Conservation (phyloP, 345 rosid species). For the Acer yangbiense region DNA sequence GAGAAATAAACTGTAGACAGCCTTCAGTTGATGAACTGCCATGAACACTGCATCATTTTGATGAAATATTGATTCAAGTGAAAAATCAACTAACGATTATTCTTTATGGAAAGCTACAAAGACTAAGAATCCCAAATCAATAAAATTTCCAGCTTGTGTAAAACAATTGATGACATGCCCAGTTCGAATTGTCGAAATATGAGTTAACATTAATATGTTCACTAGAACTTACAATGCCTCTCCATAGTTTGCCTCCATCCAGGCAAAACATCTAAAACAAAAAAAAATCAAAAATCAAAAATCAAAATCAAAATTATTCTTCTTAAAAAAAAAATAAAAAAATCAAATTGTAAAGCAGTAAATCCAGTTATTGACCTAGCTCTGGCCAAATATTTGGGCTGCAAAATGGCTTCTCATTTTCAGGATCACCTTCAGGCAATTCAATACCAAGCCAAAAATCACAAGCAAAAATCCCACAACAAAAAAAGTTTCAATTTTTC, state of each 20-base stretch:
- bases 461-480: too few species aligned
- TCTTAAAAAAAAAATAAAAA: not conserved
- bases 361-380: constrained; percentile 38
- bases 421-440: constrained; percentile 66
- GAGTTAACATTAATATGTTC: not conserved
- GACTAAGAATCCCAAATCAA: not conserved
- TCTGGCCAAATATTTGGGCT: constrained; percentile 88
- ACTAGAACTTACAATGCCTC: constrained; percentile 64
- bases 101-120: too few species aligned
- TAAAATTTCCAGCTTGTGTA: too few species aligned
- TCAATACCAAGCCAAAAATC: constrained; percentile 64
- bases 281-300: too few species aligned
- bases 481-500: too few species aligned
- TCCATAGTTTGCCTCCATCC: constrained; percentile 86
- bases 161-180: not conserved
- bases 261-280: constrained; percentile 55
- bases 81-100: not conserved
- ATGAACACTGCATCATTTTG: not conserved
- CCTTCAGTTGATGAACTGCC: not conserved
- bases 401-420: constrained; percentile 66
- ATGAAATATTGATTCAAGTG: not conserved
- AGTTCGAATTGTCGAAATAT: too few species aligned
- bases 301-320: not conserved
- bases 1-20: not conserved
- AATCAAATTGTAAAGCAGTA: not conserved